Conservation (phyloP, 805 yeast species). For the Hanseniaspora vineae region DNA sequence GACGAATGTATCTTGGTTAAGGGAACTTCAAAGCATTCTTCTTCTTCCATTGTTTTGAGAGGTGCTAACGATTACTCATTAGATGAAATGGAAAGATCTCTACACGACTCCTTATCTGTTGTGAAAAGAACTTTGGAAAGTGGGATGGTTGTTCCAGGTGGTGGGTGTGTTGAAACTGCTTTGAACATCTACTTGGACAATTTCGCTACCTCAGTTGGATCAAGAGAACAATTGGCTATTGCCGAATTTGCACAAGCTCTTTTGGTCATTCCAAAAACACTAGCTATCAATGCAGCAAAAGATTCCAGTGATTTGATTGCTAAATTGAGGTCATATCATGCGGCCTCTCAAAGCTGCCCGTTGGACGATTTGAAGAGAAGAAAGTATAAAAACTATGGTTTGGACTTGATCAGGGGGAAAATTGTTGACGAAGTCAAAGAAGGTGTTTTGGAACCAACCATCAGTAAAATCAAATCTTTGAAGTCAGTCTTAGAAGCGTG, state of each 20-base stretch:
- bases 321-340: conserved; percentile 89
- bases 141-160: conserved; percentile 94
- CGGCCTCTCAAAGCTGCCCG: conserved; percentile 81
- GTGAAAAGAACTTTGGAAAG: conserved; percentile 93
- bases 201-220: conserved; percentile 95
- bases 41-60: conserved; percentile 82
- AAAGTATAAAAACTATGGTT: conserved; percentile 80
- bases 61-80: conserved; percentile 92
- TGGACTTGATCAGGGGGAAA: conserved; percentile 84
- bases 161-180: conserved; percentile 98
- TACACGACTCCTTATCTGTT: conserved; percentile 88
- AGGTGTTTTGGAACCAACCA: conserved; percentile 93
- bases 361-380: conserved; percentile 76
- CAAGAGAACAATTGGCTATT: conserved; percentile 94
- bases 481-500: conserved; percentile 97
- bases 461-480: conserved; percentile 82
- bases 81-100: conserved; percentile 97
- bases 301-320: conserved; percentile 93
- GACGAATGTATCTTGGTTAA: conserved; percentile 91
- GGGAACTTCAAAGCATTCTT: conserved; percentile 83
- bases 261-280: conserved; percentile 86
- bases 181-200: conserved; percentile 88
- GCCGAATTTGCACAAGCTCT: conserved; percentile 92
- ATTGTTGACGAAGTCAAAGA: conserved; percentile 70
- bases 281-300: conserved; percentile 95